Evolutionary conservation across 495 filamentous ascomycete genomes (phyloP), one percentile per base, ranked within the genome.

Genomic region (Cryomyces minteri): DNA sequence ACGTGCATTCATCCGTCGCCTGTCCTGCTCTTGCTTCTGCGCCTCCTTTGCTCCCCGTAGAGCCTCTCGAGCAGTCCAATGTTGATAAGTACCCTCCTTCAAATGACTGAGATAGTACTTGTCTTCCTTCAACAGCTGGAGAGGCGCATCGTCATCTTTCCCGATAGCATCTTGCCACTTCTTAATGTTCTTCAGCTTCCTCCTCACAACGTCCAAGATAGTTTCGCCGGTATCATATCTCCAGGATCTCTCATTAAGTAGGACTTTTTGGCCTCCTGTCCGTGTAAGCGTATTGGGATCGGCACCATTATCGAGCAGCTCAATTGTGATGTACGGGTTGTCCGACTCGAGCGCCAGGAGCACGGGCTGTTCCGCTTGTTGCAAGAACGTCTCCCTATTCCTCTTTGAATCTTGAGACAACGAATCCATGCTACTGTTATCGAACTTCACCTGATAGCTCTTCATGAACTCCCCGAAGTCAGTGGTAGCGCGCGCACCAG

Each of bases 221-320:
- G 68, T 65, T 36, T 67, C 40, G 8, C 67, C 72, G 10, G 40
- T 36, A 38, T 41, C 37, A 7, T 46, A 49, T 2, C 14, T 25
- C 6, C 50, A 40, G 18, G 40, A 32, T 25, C 18, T 25, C 18
- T 25, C 18, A 25, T 25, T 2, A 25, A 25, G 18, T 25, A 25
- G 18, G 12, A 72, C 12, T 8, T 56, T 42, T 1, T 50, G 39
- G n/a, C 68, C 49, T 8, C 64, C 64, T 1, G 43, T 31, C 4
- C 54, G 54, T 0, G 66, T 58, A 4, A 77, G 43, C 0, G 67
- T 58, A 44, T 76, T 77, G 0, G 71, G 67, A 56, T 80, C 69
- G 1, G 62, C 77, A 9, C 80, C 81, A 31, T 59, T 65, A 30
- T 65, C 57, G 0, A 87, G 53, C 4, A 88, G 61, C 18, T 71